phyloP scores from a whole-genome alignment of 108 stramenopile genomes.

The Cylindrotheca fusiformis region DNA sequence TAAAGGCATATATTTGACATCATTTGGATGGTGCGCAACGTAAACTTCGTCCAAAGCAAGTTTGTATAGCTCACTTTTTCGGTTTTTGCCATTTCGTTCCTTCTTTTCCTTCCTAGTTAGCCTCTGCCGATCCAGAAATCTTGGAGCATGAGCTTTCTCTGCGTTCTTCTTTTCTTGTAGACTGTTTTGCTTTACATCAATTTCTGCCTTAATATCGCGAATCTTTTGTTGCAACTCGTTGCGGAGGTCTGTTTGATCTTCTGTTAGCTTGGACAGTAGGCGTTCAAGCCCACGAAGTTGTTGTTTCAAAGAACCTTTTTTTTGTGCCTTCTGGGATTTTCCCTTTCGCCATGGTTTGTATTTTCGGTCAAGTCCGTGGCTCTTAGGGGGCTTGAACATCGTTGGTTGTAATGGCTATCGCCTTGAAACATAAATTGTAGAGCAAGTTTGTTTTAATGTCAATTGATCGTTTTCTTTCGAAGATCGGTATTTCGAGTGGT shows the following conservation, averaged over 20 bases:
- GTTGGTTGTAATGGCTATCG: not conserved
- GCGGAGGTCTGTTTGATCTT: conserved; percentile 23
- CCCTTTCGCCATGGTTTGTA: conserved; percentile 79
- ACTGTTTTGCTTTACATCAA: conserved; percentile 24
- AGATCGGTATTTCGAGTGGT: too few species aligned
- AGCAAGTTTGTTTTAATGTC: too few species aligned
- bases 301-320: conserved; percentile 51
- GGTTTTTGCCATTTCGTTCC: conserved; percentile 36
- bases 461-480: too few species aligned
- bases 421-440: too few species aligned
- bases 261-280: conserved; percentile 44
- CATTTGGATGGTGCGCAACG: conserved; percentile 69
- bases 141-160: conserved; percentile 71
- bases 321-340: conserved; percentile 48
- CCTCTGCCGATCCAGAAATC: conserved; percentile 84
- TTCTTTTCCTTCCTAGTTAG: conserved; percentile 59
- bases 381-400: conserved; percentile 33
- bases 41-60: conserved; percentile 79
- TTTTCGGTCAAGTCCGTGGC: conserved; percentile 66
- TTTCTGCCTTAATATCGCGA: conserved; percentile 28
- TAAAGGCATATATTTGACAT: conserved; percentile 71
- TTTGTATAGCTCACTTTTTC: conserved; percentile 34
- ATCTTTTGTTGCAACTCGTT: conserved; percentile 54
- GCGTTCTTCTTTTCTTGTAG: conserved; percentile 59
- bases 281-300: conserved; percentile 65